A percentile compares a stretch with the other conserved stretches of the same genome.
These are phyloP conservation scores for Pseudogymnoascus sp. DNA, from an alignment of 2,329 filamentous ascomycete genomes.

Conservation along the genomic window DNA sequence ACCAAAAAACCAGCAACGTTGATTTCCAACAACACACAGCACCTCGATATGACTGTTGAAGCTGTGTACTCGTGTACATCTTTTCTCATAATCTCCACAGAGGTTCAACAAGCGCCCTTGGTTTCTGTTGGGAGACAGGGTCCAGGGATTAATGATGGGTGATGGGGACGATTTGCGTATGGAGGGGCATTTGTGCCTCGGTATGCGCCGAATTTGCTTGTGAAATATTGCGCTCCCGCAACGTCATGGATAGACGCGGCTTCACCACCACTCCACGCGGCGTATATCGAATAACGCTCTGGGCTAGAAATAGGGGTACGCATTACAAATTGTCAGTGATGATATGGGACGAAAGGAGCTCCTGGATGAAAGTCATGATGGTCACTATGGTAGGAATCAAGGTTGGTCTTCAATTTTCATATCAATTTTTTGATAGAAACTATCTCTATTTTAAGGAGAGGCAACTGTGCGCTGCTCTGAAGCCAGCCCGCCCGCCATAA, in stretches of 20 bases:
- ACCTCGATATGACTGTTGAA: background rate
- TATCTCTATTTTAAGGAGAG: slow-evolving; percentile 4
- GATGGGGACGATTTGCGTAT: background rate
- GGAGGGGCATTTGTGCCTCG: background rate
- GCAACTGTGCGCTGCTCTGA: background rate
- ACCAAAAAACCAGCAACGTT: background rate
- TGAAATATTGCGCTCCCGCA: background rate
- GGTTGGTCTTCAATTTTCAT: background rate
- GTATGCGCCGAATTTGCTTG: background rate
- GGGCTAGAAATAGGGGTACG: background rate
- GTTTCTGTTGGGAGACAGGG: slow-evolving; percentile 3
- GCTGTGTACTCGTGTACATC: background rate
- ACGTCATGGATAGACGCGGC: background rate
- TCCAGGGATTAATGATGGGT: background rate
- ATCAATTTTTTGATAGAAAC: slow-evolving; percentile 4
- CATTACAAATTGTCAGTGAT: no score
- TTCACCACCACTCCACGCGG: background rate
- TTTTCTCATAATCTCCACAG: background rate
- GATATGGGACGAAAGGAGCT: background rate
- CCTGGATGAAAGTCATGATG: background rate
- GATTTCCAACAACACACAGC: background rate
- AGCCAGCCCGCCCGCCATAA: background rate
- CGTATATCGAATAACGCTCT: background rate
- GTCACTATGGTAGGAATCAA: background rate
- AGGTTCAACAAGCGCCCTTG: background rate